A percentile compares a stretch with the other conserved stretches of the same genome.
Evolutionary conservation across 2,329 filamentous ascomycete genomes (phyloP).

Genomic region (Cladosporium halotolerans): DNA sequence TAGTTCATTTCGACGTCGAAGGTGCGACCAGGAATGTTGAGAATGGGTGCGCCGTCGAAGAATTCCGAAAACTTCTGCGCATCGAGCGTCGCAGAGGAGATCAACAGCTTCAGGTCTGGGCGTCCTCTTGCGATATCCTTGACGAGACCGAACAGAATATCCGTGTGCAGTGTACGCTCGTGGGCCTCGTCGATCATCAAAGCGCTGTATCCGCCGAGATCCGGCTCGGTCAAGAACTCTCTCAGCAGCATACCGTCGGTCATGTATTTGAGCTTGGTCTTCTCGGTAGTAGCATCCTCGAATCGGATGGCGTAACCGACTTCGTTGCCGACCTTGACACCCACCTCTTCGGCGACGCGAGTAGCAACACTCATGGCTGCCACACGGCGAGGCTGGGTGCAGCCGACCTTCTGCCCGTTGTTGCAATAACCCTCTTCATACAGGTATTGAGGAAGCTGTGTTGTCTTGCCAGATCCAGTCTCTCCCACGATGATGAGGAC

Average conservation of each 20-base stretch:
- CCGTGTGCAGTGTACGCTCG: slow-evolving; percentile 84
- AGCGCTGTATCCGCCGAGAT: slow-evolving; percentile 73
- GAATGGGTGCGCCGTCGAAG: slow-evolving; percentile 87
- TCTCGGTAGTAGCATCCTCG: slow-evolving; percentile 84
- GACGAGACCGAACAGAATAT: slow-evolving; percentile 79
- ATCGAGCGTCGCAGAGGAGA: slow-evolving; percentile 92
- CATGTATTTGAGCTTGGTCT: slow-evolving; percentile 91
- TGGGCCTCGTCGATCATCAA: slow-evolving; percentile 98
- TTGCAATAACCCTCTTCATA: slow-evolving; percentile 88
- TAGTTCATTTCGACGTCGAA: slow-evolving; percentile 92
- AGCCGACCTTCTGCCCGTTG: slow-evolving; percentile 75
- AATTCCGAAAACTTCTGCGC: slow-evolving; percentile 87
- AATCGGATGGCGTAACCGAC: slow-evolving; percentile 95
- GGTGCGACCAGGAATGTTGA: slow-evolving; percentile 84
- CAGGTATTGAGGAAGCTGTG: slow-evolving; percentile 88
- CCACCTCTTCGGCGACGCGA: slow-evolving; percentile 91
- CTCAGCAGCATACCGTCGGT: slow-evolving; percentile 92
- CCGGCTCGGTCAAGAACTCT: slow-evolving; percentile 83
- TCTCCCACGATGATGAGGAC: slow-evolving; percentile 89
- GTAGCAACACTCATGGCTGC: slow-evolving; percentile 97
- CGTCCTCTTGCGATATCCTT: slow-evolving; percentile 81
- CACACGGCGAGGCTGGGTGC: slow-evolving; percentile 89
- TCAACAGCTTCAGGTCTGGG: slow-evolving; percentile 81
- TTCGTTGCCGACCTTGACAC: slow-evolving; percentile 80
- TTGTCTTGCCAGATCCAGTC: slow-evolving; percentile 93